phyloP scores from a whole-genome alignment of 1,284 basidiomycete species.

The Sphagnurus paluster region DNA sequence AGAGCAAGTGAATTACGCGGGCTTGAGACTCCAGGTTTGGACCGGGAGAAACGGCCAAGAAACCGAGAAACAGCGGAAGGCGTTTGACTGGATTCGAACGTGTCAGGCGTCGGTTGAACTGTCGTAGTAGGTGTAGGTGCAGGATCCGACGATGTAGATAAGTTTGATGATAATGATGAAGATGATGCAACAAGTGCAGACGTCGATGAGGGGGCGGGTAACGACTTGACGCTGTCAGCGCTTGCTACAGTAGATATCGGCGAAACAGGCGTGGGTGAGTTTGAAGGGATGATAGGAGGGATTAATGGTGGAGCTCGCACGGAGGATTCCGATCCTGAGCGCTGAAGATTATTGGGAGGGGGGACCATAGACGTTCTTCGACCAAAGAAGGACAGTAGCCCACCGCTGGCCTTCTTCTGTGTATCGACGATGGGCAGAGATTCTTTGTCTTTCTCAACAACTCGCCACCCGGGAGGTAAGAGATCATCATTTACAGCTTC shows the following conservation, averaged over 20 bases:
- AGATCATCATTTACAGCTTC: slow-evolving; percentile 52
- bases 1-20: slow-evolving; percentile 56
- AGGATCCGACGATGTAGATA: slow-evolving; percentile 3
- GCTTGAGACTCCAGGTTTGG: slow-evolving; percentile 36
- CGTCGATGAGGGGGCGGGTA: slow-evolving; percentile 9
- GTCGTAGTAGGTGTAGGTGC: slow-evolving; percentile 7
- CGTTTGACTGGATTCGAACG: slow-evolving; percentile 23
- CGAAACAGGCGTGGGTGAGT: too few relatives aligned
- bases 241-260: slow-evolving; percentile 33
- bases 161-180: slow-evolving; percentile 3
- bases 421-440: slow-evolving; percentile 29
- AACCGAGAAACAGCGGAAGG: slow-evolving; percentile 73
- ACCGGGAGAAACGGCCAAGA: slow-evolving; percentile 64
- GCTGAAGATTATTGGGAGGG: slow-evolving; percentile 20
- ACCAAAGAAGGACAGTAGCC: slow-evolving; percentile 71
- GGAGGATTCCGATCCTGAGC: slow-evolving; percentile 30
- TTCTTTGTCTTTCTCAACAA: slow-evolving; percentile 34
- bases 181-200: slow-evolving; percentile 10
- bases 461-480: slow-evolving; percentile 65
- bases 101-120: slow-evolving; percentile 7
- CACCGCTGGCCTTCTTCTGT: slow-evolving; percentile 48
- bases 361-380: slow-evolving; percentile 35
- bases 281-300: slow-evolving; percentile 8
- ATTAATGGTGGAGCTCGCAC: slow-evolving; percentile 11
- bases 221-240: slow-evolving; percentile 28